Conservation (phyloP, 768 basidiomycete species). For the Coprinopsis cinerea region DNA sequence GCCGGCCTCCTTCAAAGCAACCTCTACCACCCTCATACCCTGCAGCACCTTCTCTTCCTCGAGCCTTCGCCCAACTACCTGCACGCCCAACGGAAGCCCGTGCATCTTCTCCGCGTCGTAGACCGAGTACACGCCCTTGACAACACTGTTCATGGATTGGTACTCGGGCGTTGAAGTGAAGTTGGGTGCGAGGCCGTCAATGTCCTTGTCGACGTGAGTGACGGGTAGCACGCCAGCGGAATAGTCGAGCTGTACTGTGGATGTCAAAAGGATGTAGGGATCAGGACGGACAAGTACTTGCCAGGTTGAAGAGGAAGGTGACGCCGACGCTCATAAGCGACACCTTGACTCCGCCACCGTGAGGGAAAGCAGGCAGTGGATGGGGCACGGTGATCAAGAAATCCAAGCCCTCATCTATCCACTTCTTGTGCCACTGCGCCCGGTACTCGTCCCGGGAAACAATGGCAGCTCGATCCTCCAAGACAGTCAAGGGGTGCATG, state of each 20-base stretch:
- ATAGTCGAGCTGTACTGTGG: constrained; percentile 40
- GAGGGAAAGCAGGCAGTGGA: constrained; percentile 53
- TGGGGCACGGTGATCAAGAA: constrained; percentile 59
- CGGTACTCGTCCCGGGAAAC: constrained; percentile 38
- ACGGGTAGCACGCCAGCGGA: constrained; percentile 57
- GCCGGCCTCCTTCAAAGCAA: constrained; percentile 28
- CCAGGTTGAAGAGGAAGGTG: constrained; percentile 64
- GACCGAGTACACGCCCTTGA: constrained; percentile 35
- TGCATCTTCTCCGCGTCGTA: constrained; percentile 62
- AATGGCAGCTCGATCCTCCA: constrained; percentile 46
- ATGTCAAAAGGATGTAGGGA: not conserved
- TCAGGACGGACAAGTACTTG: constrained; percentile 27
- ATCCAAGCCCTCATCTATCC: constrained; percentile 47
- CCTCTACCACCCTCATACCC: constrained; percentile 55
- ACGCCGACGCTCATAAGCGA: constrained; percentile 56
- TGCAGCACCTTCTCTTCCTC: constrained; percentile 72
- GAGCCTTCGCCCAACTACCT: constrained; percentile 53
- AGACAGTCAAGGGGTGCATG: constrained; percentile 42
- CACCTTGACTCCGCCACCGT: constrained; percentile 45
- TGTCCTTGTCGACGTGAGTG: constrained; percentile 38
- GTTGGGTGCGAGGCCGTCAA: constrained; percentile 28
- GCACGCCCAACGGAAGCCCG: constrained; percentile 63
- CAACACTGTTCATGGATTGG: constrained; percentile 26
- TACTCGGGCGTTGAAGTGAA: constrained; percentile 29
- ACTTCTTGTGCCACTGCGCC: constrained; percentile 41